Evolutionary conservation across 345 rosid species (phyloP), one percentile per base, ranked within the genome.

Genomic region (Salix viminalis): DNA sequence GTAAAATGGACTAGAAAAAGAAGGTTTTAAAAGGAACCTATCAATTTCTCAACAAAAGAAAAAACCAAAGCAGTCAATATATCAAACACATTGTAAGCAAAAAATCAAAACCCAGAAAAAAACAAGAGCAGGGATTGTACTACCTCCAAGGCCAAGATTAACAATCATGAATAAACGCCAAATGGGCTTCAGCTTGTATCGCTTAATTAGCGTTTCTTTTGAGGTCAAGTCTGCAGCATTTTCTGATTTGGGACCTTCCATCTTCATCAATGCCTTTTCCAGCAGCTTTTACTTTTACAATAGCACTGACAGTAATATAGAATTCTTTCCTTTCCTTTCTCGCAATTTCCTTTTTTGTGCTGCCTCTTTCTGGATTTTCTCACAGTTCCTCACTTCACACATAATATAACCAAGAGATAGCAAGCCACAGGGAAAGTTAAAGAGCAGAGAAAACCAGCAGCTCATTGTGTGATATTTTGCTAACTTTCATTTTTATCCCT

Each of bases 101-200:
- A 60, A 79, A 21, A 16, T 23, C 15, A 11, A 36, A 8, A 48
- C n/a, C 28, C 23, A n/a, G 7, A 60, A 39, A 60, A 15, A 2
- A 10, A 21, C 12, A 61, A 66, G 37, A 44, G 7, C 21, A 11
- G 30, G 5, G 62, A 30, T 1, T 28, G 8, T 44, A 93, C 97
- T 50, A 93, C 97, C 97, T 82, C 90, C 97, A 69, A 93, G 85
- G 48, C 88, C 98, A 67, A 93, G 79, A 83, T 93, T 91, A 66
- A 84, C 86, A 74, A 91, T 86, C 87, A 93, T 75, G 73, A 91
- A 81, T 74, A 81, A 39, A 44, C 98, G 90, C 97, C 94, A 90
- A 15, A 87, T 76, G 62, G 86, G 50, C 50, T 46, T 46, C 50
- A 46, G 72, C 82, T 80, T 88, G 48, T 65, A 85, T 12, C 90